A percentile compares a stretch with the other conserved stretches of the same genome.
Conservation (phyloP, 2,329 filamentous ascomycete species). For the Sphaerulina vaccinii region DNA sequence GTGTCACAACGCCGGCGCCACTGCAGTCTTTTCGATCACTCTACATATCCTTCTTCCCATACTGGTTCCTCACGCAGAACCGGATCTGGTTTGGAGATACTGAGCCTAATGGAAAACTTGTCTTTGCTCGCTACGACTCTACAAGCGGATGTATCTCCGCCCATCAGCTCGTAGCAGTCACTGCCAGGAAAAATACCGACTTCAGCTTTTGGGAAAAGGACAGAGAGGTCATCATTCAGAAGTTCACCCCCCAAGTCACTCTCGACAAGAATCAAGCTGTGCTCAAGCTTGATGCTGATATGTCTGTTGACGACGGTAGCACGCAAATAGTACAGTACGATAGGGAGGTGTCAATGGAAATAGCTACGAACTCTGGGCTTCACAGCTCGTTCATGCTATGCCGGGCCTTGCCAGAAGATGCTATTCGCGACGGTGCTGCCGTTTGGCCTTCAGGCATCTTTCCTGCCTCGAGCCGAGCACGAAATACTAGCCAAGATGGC, state of each 20-base stretch:
- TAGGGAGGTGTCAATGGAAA: constrained; percentile 55
- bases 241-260: constrained; percentile 59
- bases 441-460: constrained; percentile 76
- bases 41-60: constrained; percentile 70
- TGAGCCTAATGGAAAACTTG: constrained; percentile 69
- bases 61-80: constrained; percentile 78
- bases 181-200: constrained; percentile 56
- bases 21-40: constrained; percentile 67
- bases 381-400: constrained; percentile 69
- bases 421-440: constrained; percentile 34
- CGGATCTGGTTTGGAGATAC: constrained; percentile 85
- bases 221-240: constrained; percentile 38
- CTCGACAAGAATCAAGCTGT: constrained; percentile 75
- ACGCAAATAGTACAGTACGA: constrained; percentile 35
- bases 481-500: constrained; percentile 49
- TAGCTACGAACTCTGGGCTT: constrained; percentile 45
- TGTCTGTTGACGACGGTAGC: constrained; percentile 23
- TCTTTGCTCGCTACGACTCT: constrained; percentile 75
- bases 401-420: constrained; percentile 48
- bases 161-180: constrained; percentile 72
- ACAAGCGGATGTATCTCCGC: constrained; percentile 74
- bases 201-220: constrained; percentile 66
- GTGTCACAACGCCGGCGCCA: constrained; percentile 56
- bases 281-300: constrained; percentile 41
- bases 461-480: constrained; percentile 60